Evolutionary conservation across 164 flowering plant species (phyloP), one percentile per base, ranked within the genome.

Genomic region (Macadamia integrifolia): DNA sequence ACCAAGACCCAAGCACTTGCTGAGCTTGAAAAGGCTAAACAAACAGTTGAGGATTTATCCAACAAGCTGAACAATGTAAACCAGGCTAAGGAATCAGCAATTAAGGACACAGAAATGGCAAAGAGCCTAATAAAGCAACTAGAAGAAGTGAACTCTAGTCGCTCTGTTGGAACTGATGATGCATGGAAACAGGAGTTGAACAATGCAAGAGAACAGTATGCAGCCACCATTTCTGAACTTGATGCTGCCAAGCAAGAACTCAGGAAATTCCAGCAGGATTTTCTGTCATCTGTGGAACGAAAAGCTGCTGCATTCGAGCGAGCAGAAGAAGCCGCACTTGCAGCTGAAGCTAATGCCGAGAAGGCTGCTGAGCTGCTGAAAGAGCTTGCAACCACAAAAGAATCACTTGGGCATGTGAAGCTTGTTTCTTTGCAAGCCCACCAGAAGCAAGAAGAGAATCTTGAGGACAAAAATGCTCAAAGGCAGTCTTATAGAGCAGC

Each of bases 21-120:
- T 23, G 99, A 92, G 78, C 96, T 94, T 76, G 91, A 92, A 68
- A 84, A 73, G 71, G 92, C 92, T 28, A 86, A 82, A 70, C 75
- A 68, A 79, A 79, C 91, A 0, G 90, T 86, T 53, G 91, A 82
- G 8, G 92, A 86, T 60, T 85, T 94, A 58, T 74, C 73, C n/a
- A 35, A 73, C 57, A 88, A 88, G 80, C 86, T 94, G 42, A 80
- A 69, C 52, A 56, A 76, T 30, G 77, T 87, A 9, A 82, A 61
- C 60, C 87, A 84, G 74, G 81, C 88, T 9, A 90, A 81, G 73
- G 89, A 84, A 61, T 78, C 71, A 6, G 91, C 90, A 60, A 65
- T 83, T 28, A 81, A 75, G 74, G 88, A 77, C 23, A 80, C 84
- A 28, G 97, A 90, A 71, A 76, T 71, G 28, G 87, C 92, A 61